Percentiles rank a stretch among this genome's conserved stretches.
These are phyloP conservation scores for Berkeleyomyces rouxiae DNA, from an alignment of 2,329 filamentous ascomycete genomes.

Conservation along the genomic window DNA sequence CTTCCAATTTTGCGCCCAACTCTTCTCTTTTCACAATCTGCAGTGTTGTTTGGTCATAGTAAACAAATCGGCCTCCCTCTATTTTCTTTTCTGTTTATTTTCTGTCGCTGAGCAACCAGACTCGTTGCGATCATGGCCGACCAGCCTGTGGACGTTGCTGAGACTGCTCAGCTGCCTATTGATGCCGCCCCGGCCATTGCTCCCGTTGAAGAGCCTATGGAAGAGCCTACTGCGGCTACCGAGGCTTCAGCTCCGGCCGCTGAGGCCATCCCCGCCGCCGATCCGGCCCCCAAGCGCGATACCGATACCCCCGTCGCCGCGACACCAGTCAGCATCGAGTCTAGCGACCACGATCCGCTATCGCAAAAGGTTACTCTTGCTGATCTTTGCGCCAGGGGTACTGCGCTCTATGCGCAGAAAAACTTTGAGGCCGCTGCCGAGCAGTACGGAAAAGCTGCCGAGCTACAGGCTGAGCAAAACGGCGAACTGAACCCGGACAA, in stretches of 20 bases:
- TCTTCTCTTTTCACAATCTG: too few species aligned
- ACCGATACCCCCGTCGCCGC: background rate
- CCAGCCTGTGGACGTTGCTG: constrained; percentile 2
- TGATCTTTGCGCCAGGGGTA: constrained; percentile 64
- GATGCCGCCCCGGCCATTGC: background rate
- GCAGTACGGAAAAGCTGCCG: constrained; percentile 72
- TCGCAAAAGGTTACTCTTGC: constrained; percentile 39
- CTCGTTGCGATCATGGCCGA: constrained; percentile 3
- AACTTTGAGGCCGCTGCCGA: constrained; percentile 77
- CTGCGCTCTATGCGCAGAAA: constrained; percentile 74
- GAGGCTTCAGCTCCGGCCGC: background rate
- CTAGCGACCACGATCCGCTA: constrained; percentile 13
- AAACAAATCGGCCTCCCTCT: too few species aligned
- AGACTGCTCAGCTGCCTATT: background rate
- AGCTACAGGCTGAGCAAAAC: constrained; percentile 79
- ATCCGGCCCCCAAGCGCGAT: background rate
- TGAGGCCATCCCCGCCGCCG: background rate
- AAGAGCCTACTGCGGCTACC: background rate
- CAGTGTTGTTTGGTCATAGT: too few species aligned
- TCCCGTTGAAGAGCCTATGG: background rate
- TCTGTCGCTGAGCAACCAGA: too few species aligned
- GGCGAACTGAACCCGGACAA: constrained; percentile 84
- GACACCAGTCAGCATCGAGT: background rate
- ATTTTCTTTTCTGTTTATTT: background rate
- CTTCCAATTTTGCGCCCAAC: too few species aligned